Base-by-base conservation (phyloP, 2,329 filamentous ascomycete species). In the Aspergillus eucalypticola region DNA sequence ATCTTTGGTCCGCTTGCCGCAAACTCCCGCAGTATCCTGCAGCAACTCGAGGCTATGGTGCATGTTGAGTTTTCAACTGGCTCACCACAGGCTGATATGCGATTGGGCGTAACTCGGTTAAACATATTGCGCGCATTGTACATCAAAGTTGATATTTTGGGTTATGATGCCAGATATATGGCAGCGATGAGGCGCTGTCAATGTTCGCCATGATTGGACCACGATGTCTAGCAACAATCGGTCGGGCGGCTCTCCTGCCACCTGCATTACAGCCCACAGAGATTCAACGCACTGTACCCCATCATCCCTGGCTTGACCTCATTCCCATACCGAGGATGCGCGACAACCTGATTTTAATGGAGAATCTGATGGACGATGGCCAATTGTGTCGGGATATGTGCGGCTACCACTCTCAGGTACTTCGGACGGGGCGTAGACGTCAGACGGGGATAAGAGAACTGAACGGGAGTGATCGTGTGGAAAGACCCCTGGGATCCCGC, bases 261-360 rank as follows among this genome's bases (percentile, higher is more conserved):
- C 29, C 50, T 2, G 11, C 50, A 15, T 46, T 69, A n/a, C 63
- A 67, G 13, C 66, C 51, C 44, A 61, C 48, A 8, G 48, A 23
- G 39, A 44, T 11, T n/a, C 51, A 54, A 21, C 51, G 35, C 5
- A 39, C 32, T 1, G 35, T 54, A 2, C 35, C 51, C 8, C 72
- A 74, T 42, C 68, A 71, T 23, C 69, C 70, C 2, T 74, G 72
- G 70, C 63, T 74, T 23, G 72, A 74, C 29, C 38, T 74, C 4
- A 54, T 73, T 0, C 53, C 60, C 1, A 52, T 73, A 0, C 46
- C 60, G 1, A 63, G 64, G 3, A 57, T 74, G 3, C 66, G 72
- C 7, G 66, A 74, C 42, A 60, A 62, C 2, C 41, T 74, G 0
- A 61, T 73, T 17, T 41, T 15, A 0, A 56, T 61, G 11, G 41